Base-by-base conservation (phyloP, 305 asterid species). In the Fraxinus platypoda region DNA sequence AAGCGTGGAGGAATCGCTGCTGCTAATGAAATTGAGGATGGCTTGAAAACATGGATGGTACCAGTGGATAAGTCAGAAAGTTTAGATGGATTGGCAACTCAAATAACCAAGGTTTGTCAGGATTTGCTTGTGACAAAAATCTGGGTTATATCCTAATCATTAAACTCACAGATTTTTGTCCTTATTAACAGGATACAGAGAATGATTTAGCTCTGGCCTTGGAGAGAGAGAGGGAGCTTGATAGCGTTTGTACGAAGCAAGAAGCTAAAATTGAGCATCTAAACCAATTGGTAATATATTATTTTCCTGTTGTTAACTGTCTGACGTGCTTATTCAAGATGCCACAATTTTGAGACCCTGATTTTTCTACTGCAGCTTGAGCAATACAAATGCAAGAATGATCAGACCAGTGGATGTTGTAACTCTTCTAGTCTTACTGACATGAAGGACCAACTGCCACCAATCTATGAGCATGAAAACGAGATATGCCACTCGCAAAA, bases 191-290 rank as follows among this genome's bases (percentile, higher is more conserved):
- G 98, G 94, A 89, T 78, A 5, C 80, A 66, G 90, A 86, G 66
- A 88, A 87, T 70, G 92, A 83, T 78, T 80, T 88, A 78, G 72
- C 83, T 57, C 77, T 76, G 83, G 87, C 89, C 66, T 82, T 77
- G 52, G 85, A 84, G 78, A 91, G 88, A 88, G 94, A 90, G 82
- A 88, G 88, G 87, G 93, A 92, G 79, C 97, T 96, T 79, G 91
- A 90, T 84, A 84, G 38, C 46, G 76, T 91, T 26, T 96, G 99
- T 78, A 83, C 85, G 86, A 95, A 94, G 54, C 99, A 96, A 89
- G 94, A 91, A 77, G 90, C 92, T 52, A 88, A 89, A 88, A 93
- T 96, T 54, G 93, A 94, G 87, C 85, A 85, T 84, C 88, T 96
- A 78, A 93, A 87, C 86, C 88, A 90, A 85, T 89, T 66, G 98